Conservation (phyloP, 352 stramenopile genomes). For the Phytophthora meadii region DNA sequence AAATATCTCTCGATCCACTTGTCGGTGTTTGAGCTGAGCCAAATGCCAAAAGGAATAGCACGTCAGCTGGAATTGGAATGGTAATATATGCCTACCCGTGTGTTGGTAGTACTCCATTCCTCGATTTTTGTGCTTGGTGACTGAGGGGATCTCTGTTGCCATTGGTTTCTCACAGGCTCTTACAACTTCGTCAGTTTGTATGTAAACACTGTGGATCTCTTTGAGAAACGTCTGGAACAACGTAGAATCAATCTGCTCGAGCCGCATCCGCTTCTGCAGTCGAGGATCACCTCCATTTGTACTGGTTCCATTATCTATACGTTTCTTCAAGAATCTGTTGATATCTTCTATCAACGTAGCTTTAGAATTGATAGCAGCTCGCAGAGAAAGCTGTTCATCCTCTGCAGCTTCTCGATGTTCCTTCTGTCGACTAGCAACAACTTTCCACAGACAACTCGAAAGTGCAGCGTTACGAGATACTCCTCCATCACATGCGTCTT, state of each 20-base stretch:
- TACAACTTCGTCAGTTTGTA: slow-evolving; percentile 4
- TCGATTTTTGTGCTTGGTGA: too few relatives aligned
- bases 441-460: slow-evolving; percentile 20
- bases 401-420: slow-evolving; percentile 10
- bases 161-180: not conserved
- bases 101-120: not conserved
- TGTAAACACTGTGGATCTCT: slow-evolving; percentile 4
- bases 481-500: not conserved
- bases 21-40: not conserved
- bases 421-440: slow-evolving; percentile 15
- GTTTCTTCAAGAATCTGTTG: slow-evolving; percentile 3
- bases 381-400: slow-evolving; percentile 12
- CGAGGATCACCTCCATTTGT: too few relatives aligned
- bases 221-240: slow-evolving; percentile 11
- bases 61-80: not conserved
- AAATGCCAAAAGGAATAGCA: slow-evolving; percentile 13
- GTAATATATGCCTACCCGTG: not conserved
- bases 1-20: not conserved
- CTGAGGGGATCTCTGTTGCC: not conserved
- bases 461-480: not conserved
- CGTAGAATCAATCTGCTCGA: too few relatives aligned
- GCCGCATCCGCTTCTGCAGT: too few relatives aligned
- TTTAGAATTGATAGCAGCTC: slow-evolving; percentile 2
- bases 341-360: slow-evolving; percentile 15
- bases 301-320: not conserved